phyloP scores from a whole-genome alignment of 2,329 filamentous ascomycete species.

The Cladosporium sp. region DNA sequence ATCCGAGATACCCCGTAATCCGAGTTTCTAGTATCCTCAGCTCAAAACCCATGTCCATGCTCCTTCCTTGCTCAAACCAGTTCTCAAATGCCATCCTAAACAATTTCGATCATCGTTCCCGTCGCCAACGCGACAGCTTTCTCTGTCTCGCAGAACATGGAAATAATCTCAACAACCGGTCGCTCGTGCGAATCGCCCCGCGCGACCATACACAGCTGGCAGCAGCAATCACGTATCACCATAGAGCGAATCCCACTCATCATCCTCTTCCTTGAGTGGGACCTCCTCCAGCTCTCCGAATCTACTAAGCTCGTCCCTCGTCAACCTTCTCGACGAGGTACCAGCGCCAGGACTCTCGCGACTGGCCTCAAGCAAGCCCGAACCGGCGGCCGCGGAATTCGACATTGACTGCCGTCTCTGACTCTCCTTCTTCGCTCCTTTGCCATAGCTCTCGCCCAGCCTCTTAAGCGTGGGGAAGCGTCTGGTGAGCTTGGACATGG shows the following conservation, averaged over 20 bases:
- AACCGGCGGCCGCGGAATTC: background rate
- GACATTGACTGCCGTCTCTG: background rate
- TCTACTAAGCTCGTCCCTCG: background rate
- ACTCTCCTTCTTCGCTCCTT: background rate
- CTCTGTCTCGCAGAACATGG: too few species aligned
- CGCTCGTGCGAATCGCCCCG: too few species aligned
- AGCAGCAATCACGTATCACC: background rate
- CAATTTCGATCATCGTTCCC: background rate
- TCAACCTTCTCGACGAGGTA: background rate
- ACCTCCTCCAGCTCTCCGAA: background rate
- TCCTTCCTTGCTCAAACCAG: background rate
- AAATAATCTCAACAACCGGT: too few species aligned
- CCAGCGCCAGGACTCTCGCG: background rate
- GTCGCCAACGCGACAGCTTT: background rate
- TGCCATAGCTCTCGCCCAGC: background rate
- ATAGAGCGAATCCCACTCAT: background rate
- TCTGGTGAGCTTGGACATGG: background rate
- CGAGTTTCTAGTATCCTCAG: too few species aligned
- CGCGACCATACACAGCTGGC: too few species aligned
- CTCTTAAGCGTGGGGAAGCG: background rate
- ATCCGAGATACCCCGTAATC: conserved; percentile 2
- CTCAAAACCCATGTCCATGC: background rate
- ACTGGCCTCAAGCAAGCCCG: too few species aligned
- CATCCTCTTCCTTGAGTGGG: background rate
- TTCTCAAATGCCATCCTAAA: too few species aligned